These are phyloP conservation scores for Backusella australiensis DNA, from an alignment of 192 early-diverging fungal species.

Conservation along the genomic window DNA sequence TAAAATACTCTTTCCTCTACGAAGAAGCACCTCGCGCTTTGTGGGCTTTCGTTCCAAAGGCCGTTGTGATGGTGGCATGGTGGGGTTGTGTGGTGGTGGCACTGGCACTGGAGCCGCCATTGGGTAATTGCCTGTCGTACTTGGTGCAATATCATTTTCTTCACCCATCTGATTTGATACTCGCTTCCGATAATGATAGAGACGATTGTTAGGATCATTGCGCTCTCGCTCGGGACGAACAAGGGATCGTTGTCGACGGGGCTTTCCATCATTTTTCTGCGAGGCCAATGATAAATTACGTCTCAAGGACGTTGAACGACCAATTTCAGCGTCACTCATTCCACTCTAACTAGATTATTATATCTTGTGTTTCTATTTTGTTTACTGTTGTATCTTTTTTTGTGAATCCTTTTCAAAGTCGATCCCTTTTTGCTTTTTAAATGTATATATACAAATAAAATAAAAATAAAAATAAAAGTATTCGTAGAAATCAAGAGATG, in stretches of 20 bases:
- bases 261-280: conserved; percentile 49
- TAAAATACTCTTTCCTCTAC: conserved; percentile 41
- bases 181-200: conserved; percentile 39
- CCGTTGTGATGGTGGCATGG: background rate
- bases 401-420: background rate
- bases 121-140: conserved; percentile 28
- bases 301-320: conserved; percentile 26
- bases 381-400: background rate
- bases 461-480: background rate
- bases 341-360: background rate
- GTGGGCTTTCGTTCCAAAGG: conserved; percentile 11
- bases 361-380: background rate
- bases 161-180: conserved; percentile 30
- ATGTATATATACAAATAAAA: background rate
- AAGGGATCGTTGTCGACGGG: conserved; percentile 61
- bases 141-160: conserved; percentile 43
- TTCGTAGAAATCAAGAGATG: background rate
- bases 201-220: conserved; percentile 42
- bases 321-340: conserved; percentile 1
- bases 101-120: background rate
- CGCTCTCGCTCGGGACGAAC: conserved; percentile 66
- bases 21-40: conserved; percentile 30
- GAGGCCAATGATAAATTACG: conserved; percentile 67
- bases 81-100: background rate
- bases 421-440: background rate